Base-by-base conservation (phyloP, 768 basidiomycete genomes). In the Roridomyces roridus region DNA sequence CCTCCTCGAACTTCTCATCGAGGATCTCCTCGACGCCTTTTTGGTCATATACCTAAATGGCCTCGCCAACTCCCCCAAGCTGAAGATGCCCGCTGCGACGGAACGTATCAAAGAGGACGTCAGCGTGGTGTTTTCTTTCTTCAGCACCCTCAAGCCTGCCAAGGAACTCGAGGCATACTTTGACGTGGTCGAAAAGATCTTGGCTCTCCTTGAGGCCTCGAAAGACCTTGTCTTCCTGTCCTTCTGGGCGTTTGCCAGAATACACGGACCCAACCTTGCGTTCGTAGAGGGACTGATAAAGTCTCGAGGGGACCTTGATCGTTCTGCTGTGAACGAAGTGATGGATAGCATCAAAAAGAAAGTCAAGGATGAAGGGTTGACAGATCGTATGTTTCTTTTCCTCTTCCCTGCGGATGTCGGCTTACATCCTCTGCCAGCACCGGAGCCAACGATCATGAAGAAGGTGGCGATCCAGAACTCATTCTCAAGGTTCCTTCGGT, bases 261-360 rank as follows among this genome's bases (percentile, higher is more conserved):
- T 89, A 21, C 91, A 96, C 71, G 97, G 97, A 5, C 94, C 96
- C 23, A 95, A 96, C 64, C 80, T 97, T 37, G 80, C 86, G 2
- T 98, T 97, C 66, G 89, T 97, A 26, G 96, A 98, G 70, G 85
- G 88, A 9, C 68, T 99, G 42, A 89, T 98, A 83, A 92, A 88
- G 69, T 86, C 91, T 5, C 82, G 97, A 47, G 89, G 91, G 51
- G 96, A 99, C 72, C 77, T 98, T 50, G 95, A 97, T 72, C 85
- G 94, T n/a, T 86, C 89, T 1, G 85, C 87, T 14, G 91, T 88
- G 17, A 89, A 77, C 64, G 96, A 98, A 56, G 90, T 96, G 28
- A 94, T 97, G 89, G 96, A 96, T 12, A 92, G 91, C 55, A 81
- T 98, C 62, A 92, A 89, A 70, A 83, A 94, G 45, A 98, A 95